These are phyloP conservation scores for Tulasnella sp. DNA, from an alignment of 768 basidiomycete species.

Conservation along the genomic window DNA sequence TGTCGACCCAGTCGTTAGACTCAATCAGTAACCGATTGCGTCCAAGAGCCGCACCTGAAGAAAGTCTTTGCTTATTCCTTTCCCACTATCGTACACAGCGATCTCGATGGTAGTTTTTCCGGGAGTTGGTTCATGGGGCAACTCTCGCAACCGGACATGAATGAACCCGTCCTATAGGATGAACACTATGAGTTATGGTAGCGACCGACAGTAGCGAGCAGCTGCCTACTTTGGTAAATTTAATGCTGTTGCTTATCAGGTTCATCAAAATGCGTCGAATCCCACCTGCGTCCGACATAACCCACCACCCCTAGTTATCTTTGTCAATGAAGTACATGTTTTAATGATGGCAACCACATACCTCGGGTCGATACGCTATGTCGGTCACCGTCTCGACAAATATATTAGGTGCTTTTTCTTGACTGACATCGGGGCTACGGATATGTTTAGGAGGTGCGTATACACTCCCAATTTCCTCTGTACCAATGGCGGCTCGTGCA, in stretches of 20 bases:
- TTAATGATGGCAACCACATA: slow-evolving; percentile 27
- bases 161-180: slow-evolving; percentile 67
- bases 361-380: slow-evolving; percentile 60
- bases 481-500: slow-evolving; percentile 58
- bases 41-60: slow-evolving; percentile 46
- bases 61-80: slow-evolving; percentile 91
- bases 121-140: slow-evolving; percentile 39
- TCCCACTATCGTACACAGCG: slow-evolving; percentile 80
- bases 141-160: slow-evolving; percentile 69
- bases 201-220: background rate
- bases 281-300: slow-evolving; percentile 87
- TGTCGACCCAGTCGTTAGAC: background rate
- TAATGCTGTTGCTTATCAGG: slow-evolving; percentile 84
- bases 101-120: slow-evolving; percentile 68
- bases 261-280: slow-evolving; percentile 91
- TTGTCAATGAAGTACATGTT: background rate
- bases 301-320: slow-evolving; percentile 58
- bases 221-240: slow-evolving; percentile 70
- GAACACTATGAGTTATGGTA: background rate
- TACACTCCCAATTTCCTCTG: slow-evolving; percentile 79
- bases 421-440: slow-evolving; percentile 18
- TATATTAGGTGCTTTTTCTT: slow-evolving; percentile 25
- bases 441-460: slow-evolving; percentile 72
- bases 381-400: slow-evolving; percentile 81
- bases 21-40: background rate